Conservation (phyloP, 1,139 yeast species). For the Lodderomyces margitis region DNA sequence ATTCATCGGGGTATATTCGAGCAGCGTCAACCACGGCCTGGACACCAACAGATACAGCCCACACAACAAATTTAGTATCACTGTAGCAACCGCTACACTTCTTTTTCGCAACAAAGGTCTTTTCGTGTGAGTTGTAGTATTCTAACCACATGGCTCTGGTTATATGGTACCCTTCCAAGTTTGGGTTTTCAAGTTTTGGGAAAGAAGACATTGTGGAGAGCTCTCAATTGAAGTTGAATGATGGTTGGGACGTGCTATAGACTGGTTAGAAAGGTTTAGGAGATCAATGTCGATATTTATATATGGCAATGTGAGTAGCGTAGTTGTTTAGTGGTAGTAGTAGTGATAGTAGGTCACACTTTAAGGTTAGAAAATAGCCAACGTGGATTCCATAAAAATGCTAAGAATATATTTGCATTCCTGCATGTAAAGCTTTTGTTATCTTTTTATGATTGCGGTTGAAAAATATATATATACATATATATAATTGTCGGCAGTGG, state of each 20-base stretch:
- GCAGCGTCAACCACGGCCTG: slow-evolving; percentile 65
- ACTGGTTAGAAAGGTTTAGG: background rate
- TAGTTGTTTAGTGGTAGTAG: too few species aligned
- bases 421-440: too few species aligned
- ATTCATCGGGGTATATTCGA: slow-evolving; percentile 50
- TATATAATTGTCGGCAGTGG: too few species aligned
- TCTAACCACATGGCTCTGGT: slow-evolving; percentile 45
- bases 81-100: slow-evolving; percentile 52
- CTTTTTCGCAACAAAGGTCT: slow-evolving; percentile 43
- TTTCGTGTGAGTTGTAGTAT: slow-evolving; percentile 44
- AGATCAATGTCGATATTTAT: too few species aligned
- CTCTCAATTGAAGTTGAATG: background rate
- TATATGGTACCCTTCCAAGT: slow-evolving; percentile 51
- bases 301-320: too few species aligned
- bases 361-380: too few species aligned
- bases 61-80: slow-evolving; percentile 56
- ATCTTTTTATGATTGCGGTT: too few species aligned
- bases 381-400: background rate
- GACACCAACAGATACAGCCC: slow-evolving; percentile 68
- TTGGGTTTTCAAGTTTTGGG: slow-evolving; percentile 28
- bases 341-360: too few species aligned
- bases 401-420: too few species aligned
- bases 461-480: too few species aligned
- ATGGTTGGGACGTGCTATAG: background rate
- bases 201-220: background rate